A percentile compares a stretch with the other conserved stretches of the same genome.
phyloP scores from a whole-genome alignment of 192 early-diverging fungal genomes.

The Coemansia sp. region DNA sequence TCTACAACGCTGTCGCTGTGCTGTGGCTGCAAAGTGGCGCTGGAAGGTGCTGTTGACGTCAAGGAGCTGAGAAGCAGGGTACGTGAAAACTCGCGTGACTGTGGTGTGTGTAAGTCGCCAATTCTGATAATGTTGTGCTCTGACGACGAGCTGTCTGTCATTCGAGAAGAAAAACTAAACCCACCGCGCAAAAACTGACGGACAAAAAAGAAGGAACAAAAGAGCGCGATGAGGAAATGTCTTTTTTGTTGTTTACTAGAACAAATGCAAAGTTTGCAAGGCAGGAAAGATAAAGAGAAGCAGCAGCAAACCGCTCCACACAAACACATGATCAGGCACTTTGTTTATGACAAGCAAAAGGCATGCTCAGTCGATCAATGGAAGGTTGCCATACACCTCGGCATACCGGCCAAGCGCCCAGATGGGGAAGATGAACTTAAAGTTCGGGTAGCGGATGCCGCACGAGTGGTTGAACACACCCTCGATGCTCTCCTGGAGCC shows the following conservation, averaged over 20 bases:
- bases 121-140: slow-evolving; percentile 12
- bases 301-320: not conserved
- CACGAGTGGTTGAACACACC: slow-evolving; percentile 96
- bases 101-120: slow-evolving; percentile 3
- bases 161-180: slow-evolving; percentile 1
- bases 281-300: not conserved
- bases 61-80: slow-evolving; percentile 24
- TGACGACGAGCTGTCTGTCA: slow-evolving; percentile 19
- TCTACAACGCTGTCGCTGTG: not conserved
- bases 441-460: slow-evolving; percentile 87
- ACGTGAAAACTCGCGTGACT: slow-evolving; percentile 2
- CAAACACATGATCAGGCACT: not conserved
- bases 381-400: slow-evolving; percentile 63
- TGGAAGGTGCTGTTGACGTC: not conserved
- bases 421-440: slow-evolving; percentile 88
- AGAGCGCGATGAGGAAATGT: not conserved
- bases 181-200: not conserved
- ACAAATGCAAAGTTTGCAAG: not conserved
- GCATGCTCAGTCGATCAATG: slow-evolving; percentile 24
- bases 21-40: not conserved
- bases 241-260: not conserved
- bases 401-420: slow-evolving; percentile 89
- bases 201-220: not conserved
- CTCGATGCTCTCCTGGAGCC: slow-evolving; percentile 96
- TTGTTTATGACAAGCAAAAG: not conserved